Evolutionary conservation across 2,329 filamentous ascomycete species (phyloP), one percentile per base, ranked within the genome.

Genomic region (Curvularia spicifera): DNA sequence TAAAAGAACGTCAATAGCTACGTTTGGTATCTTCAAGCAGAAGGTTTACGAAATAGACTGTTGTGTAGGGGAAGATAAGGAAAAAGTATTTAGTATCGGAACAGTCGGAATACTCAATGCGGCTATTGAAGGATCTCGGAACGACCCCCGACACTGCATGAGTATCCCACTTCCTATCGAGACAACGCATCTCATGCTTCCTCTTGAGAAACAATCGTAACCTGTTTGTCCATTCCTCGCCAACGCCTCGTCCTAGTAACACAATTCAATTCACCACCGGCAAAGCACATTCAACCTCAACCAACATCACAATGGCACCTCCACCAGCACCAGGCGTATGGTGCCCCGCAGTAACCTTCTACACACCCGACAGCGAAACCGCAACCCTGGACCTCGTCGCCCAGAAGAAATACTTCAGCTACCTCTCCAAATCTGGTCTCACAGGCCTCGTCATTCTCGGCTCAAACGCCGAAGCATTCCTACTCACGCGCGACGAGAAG

Each of bases 381-480:
- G 78, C 79, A 55, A 67, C 71, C 20, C 65, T 82, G n/a, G 78
- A 81, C 60, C 70, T 80, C 35, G 62, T 63, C 4, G 71, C 78
- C 0, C 79, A 81, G 56, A 67, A 73, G 40, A 73, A 78, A 63
- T 81, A 80, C 74, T 81, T 78, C 68, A 60, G 62, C 5, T 81
- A 81, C 64, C 76, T 82, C 52, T 76, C 78, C 15, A 68, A 71
- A 20, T 76, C 80, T 33, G 76, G 76, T 5, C 74, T 82, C 4
- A 75, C 76, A 4, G 80, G 80, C 13, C 76, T 82, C 13, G 78
- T 82, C 4, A 74, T 82, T 26, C 76, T 81, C 13, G 80, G 80
- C 20, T 80, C 79, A 47, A 82, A 81, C 52, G 80, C 78, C 6
- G 80, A 82, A 67, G 78, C 80, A 15, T 78, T 81, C 47, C 71